A percentile compares a stretch with the other conserved stretches of the same genome.
phyloP scores from a whole-genome alignment of 441 rosid genomes.

The Cnidoscolus chayamansa region DNA sequence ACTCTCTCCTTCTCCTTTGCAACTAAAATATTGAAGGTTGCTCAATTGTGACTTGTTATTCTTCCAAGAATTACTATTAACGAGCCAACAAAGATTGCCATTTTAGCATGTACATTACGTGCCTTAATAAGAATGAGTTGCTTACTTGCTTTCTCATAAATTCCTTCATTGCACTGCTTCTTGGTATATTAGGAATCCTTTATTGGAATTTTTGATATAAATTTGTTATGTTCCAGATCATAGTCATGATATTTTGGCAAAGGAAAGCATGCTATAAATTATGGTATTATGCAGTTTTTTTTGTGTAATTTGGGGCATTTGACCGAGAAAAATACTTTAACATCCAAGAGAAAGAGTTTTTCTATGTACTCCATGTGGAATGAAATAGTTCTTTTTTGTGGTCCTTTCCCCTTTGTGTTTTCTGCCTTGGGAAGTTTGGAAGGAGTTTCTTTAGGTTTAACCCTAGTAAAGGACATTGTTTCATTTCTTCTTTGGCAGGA shows the following conservation, averaged over 20 bases:
- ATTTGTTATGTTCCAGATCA: neutral
- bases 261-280: neutral
- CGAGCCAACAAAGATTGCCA: neutral
- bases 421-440: neutral
- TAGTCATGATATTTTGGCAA: neutral
- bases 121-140: neutral
- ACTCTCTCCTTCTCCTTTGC: neutral
- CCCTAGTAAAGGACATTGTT: neutral
- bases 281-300: neutral
- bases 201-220: neutral
- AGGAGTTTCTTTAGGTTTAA: neutral
- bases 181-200: constrained; percentile 1
- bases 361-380: neutral
- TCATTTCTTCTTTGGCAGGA: neutral
- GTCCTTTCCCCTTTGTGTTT: neutral
- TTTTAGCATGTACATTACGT: neutral
- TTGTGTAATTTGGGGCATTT: neutral
- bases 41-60: neutral
- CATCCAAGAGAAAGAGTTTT: neutral
- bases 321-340: neutral
- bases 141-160: neutral
- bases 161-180: neutral
- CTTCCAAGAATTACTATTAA: neutral
- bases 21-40: neutral
- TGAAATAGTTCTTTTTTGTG: neutral